Conservation (phyloP, 495 filamentous ascomycete species). For the Choiromyces venosus region DNA sequence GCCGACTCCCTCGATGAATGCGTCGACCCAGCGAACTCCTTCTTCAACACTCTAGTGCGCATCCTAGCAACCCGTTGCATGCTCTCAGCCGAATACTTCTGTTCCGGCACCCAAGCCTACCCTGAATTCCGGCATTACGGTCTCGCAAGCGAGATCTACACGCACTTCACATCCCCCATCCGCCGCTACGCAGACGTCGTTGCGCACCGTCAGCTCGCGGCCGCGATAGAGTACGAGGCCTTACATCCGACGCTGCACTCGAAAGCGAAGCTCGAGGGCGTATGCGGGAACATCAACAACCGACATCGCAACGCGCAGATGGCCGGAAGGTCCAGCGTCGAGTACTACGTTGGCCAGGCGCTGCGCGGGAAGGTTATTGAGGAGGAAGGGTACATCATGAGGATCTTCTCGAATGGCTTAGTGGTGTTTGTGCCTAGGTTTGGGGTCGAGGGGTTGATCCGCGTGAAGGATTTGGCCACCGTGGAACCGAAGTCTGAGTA, state of each 20-base stretch:
- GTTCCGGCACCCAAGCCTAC: constrained; percentile 82
- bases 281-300: constrained; percentile 97
- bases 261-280: constrained; percentile 75
- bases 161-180: constrained; percentile 96
- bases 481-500: constrained; percentile 70
- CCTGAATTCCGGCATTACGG: constrained; percentile 96
- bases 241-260: constrained; percentile 69
- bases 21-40: constrained; percentile 74
- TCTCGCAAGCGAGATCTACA: constrained; percentile 92
- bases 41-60: constrained; percentile 96
- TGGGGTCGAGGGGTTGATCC: constrained; percentile 86
- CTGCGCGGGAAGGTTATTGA: constrained; percentile 72
- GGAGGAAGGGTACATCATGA: constrained; percentile 93
- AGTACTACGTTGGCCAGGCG: constrained; percentile 96
- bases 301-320: constrained; percentile 95
- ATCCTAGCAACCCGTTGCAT: constrained; percentile 98
- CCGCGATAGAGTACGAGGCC: constrained; percentile 86
- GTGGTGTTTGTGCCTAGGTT: constrained; percentile 94
- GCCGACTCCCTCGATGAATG: constrained; percentile 86
- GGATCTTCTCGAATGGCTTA: constrained; percentile 92
- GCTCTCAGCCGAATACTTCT: constrained; percentile 98
- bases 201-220: constrained; percentile 88
- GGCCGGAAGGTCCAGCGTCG: constrained; percentile 84
- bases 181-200: constrained; percentile 92
- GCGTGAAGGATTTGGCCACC: constrained; percentile 67